These are phyloP conservation scores for Galerina sulciceps DNA, from an alignment of 768 basidiomycete species.

Conservation along the genomic window DNA sequence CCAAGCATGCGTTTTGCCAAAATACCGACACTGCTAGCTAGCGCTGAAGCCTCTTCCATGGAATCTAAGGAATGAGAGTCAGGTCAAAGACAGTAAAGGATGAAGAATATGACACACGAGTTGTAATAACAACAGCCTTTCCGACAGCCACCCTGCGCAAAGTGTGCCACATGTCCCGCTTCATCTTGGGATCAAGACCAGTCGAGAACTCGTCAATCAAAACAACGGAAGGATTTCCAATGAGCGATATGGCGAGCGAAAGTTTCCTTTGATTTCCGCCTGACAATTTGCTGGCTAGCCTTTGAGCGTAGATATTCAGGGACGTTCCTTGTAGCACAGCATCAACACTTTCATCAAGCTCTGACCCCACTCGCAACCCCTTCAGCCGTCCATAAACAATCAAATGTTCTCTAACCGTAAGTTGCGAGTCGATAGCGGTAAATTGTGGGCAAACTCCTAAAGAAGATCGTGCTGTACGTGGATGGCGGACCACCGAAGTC, in stretches of 20 bases:
- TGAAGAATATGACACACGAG: slow-evolving; percentile 47
- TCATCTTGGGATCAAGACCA: slow-evolving; percentile 83
- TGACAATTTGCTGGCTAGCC: slow-evolving; percentile 74
- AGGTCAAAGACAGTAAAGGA: not conserved
- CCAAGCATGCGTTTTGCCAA: slow-evolving; percentile 73
- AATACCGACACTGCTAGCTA: slow-evolving; percentile 79
- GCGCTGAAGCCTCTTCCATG: slow-evolving; percentile 83
- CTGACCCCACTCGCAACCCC: slow-evolving; percentile 55
- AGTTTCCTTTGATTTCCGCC: slow-evolving; percentile 84
- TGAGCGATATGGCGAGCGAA: slow-evolving; percentile 75
- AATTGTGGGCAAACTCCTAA: slow-evolving; percentile 87
- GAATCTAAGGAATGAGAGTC: slow-evolving; percentile 50
- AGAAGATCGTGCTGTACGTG: slow-evolving; percentile 64
- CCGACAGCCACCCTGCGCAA: slow-evolving; percentile 65
- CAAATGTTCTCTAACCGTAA: slow-evolving; percentile 81
- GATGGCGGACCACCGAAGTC: slow-evolving; percentile 65
- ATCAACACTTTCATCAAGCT: slow-evolving; percentile 58
- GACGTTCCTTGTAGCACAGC: slow-evolving; percentile 63
- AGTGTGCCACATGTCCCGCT: slow-evolving; percentile 83
- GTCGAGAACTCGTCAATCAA: slow-evolving; percentile 87
- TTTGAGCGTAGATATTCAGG: slow-evolving; percentile 63
- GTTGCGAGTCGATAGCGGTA: slow-evolving; percentile 78
- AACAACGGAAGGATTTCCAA: slow-evolving; percentile 75
- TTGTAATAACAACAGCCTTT: slow-evolving; percentile 75
- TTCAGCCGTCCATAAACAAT: slow-evolving; percentile 75